These are phyloP conservation scores for Pseudozyma tsukubaensis DNA, from an alignment of 1,284 basidiomycete species.

Conservation along the genomic window DNA sequence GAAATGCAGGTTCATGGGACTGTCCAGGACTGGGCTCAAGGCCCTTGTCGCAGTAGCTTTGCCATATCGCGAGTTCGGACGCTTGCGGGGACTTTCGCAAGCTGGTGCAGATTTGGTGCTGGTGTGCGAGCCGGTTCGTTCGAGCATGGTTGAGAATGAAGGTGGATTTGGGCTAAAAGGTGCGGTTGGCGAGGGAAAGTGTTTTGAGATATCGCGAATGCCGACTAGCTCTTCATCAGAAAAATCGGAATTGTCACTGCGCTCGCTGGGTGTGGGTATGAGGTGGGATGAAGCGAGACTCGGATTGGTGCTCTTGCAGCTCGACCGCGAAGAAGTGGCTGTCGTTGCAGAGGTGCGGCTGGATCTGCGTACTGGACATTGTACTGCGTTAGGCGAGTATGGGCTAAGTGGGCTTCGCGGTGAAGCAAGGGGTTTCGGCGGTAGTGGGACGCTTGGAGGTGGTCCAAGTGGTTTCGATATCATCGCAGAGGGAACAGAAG, in stretches of 20 bases:
- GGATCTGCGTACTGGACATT: conserved; percentile 14
- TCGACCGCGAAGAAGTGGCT: conserved; percentile 15
- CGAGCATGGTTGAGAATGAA: neutral
- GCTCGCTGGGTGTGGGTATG: conserved; percentile 1
- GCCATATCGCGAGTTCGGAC: neutral
- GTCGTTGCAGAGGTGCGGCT: conserved; percentile 20
- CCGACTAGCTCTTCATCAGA: conserved; percentile 29
- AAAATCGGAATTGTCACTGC: conserved; percentile 10
- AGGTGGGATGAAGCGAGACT: conserved; percentile 5
- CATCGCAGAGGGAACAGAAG: neutral
- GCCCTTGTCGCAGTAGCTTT: neutral
- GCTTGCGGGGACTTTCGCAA: neutral
- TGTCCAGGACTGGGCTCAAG: conserved; percentile 6
- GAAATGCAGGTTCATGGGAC: neutral
- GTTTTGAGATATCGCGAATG: conserved; percentile 30
- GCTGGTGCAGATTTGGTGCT: neutral
- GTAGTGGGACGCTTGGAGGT: conserved; percentile 37
- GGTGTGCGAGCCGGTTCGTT: conserved; percentile 3
- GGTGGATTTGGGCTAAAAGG: neutral
- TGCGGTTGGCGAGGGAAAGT: conserved; percentile 26
- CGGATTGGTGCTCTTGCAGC: conserved; percentile 3
- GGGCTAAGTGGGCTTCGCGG: conserved; percentile 8
- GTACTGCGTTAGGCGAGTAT: neutral
- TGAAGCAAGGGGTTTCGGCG: conserved; percentile 23
- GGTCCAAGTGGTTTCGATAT: conserved; percentile 24